phyloP scores from a whole-genome alignment of 2,329 filamentous ascomycete genomes.

The Colletotrichum sp. region DNA sequence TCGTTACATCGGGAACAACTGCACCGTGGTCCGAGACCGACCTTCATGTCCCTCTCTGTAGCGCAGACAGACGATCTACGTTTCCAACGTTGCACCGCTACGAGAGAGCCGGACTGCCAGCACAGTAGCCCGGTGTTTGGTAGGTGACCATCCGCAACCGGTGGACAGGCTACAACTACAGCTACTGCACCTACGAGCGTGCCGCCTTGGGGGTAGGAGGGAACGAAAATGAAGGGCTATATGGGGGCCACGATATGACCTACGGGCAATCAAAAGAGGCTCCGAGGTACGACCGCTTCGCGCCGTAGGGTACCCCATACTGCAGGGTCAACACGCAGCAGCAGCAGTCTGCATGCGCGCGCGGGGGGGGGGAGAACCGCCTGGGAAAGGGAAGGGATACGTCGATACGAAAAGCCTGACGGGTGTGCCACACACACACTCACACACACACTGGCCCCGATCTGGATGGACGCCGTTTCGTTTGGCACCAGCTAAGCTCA shows the following conservation, averaged over 20 bases:
- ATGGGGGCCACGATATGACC: constrained; percentile 23
- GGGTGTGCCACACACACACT: background rate
- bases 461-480: constrained; percentile 19
- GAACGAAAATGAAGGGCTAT: background rate
- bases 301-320: constrained; percentile 5
- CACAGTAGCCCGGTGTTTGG: background rate
- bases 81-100: background rate
- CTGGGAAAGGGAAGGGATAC: background rate
- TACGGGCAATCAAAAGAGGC: constrained; percentile 31
- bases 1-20: background rate
- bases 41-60: background rate
- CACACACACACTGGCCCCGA: background rate
- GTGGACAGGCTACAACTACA: background rate
- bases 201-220: background rate
- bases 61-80: background rate
- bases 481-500: background rate
- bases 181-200: background rate
- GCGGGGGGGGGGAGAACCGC: background rate
- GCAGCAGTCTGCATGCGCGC: background rate
- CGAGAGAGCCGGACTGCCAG: background rate
- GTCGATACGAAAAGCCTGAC: background rate
- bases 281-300: constrained; percentile 35
- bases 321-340: constrained; percentile 9
- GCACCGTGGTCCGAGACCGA: background rate
- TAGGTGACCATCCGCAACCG: background rate